phyloP scores from a whole-genome alignment of 2,329 filamentous ascomycete genomes.

The Emmonsiellopsis sp. region DNA sequence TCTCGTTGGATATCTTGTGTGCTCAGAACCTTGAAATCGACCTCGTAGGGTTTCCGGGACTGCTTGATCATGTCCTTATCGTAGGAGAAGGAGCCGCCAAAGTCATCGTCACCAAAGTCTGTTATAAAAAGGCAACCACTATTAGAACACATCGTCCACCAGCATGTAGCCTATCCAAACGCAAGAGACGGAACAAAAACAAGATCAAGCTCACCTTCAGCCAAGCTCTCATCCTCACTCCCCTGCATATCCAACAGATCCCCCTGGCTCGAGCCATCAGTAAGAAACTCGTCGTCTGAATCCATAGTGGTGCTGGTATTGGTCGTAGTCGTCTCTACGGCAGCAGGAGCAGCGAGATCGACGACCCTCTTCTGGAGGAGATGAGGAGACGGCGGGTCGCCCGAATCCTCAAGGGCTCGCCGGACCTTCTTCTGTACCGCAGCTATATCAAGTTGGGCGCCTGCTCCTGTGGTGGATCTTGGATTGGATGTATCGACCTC shows the following conservation, averaged over 20 bases:
- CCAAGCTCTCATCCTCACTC: slow-evolving; percentile 58
- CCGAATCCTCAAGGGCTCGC: slow-evolving; percentile 1
- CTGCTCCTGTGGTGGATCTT: slow-evolving; percentile 5
- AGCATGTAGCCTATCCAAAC: not conserved
- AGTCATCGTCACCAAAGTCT: slow-evolving; percentile 37
- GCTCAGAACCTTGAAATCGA: slow-evolving; percentile 72
- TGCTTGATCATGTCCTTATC: slow-evolving; percentile 64
- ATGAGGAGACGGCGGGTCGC: slow-evolving; percentile 1
- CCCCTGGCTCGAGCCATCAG: slow-evolving; percentile 67
- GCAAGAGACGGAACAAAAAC: not conserved
- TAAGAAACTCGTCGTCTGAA: slow-evolving; percentile 92
- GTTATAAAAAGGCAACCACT: not conserved
- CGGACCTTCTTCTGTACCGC: slow-evolving; percentile 17
- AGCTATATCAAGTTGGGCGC: slow-evolving; percentile 9
- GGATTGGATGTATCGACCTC: slow-evolving; percentile 2
- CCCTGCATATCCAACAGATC: slow-evolving; percentile 58
- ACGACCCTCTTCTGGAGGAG: slow-evolving; percentile 18
- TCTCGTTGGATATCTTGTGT: slow-evolving; percentile 75
- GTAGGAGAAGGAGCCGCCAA: slow-evolving; percentile 54
- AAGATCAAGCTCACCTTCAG: slow-evolving; percentile 26
- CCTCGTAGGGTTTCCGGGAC: slow-evolving; percentile 67
- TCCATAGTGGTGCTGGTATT: slow-evolving; percentile 53
- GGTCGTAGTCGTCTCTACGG: slow-evolving; percentile 33
- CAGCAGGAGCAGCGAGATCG: slow-evolving; percentile 32
- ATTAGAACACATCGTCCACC: not conserved